Base-by-base conservation (phyloP, 2,329 filamentous ascomycete species). In the Aspergillus fischeri region DNA sequence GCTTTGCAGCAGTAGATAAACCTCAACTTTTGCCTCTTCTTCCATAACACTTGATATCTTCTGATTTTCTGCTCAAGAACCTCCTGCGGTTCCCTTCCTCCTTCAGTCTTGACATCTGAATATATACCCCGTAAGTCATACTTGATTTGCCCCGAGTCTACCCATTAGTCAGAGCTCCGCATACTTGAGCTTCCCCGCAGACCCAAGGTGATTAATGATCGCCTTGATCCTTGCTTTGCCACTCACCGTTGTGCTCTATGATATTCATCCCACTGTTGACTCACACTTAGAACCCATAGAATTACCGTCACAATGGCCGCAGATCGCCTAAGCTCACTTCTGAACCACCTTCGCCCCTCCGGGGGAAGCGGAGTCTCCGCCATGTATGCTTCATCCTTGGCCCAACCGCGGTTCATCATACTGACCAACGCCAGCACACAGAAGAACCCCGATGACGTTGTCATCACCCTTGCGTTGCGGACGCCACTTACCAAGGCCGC, bases 401-500 rank as follows among this genome's bases (percentile, higher is more conserved):
- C 32, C 25, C 9, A 21, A 48, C 21, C 10, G n/a, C 25, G 45
- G 7, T n/a, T 38, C 17, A 14, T 24, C 21, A 54, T 42, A 51
- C 61, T 67, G 53, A 69, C 51, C n/a, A 53, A 20, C 32, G 48
- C 3, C 42, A 96, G 92, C 71, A 92, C 90, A 57, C 86, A 90
- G 67, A 92, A 97, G 81, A 95, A 96, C 76, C 86, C 92, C 65
- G 93, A 97, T 74, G 94, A 99, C 80, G 83, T 99, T 54, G 94
- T 99, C 73, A 96, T 97, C 71, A 99, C 94, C 7, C 85, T 95
- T 57, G 93, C 93, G 28, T 81, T 92, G 68, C 90, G 94, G 56
- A 97, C 93, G 28, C 92, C 94, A 0, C 83, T 99, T 61, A 83
- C 88, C 71, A 97, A 97, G 80, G 92, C 85, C 53, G 83, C 83